Conservation (phyloP, 106 monocot genomes). For the Iris macrosiphon region DNA sequence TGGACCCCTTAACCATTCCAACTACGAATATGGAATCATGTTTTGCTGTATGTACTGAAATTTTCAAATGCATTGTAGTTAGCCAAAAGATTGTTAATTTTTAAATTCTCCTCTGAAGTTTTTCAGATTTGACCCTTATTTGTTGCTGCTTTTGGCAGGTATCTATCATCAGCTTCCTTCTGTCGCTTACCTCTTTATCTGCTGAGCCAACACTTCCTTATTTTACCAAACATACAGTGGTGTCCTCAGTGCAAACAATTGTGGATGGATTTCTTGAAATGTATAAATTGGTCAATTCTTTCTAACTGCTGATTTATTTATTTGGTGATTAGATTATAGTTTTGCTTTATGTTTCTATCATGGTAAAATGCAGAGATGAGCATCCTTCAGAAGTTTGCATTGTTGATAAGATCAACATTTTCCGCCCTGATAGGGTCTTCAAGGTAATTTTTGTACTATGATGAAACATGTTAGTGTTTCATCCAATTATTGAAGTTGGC, state of each 20-base stretch:
- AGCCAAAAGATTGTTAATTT: no score
- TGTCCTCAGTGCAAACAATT: conserved; percentile 44
- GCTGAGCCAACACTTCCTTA: conserved; percentile 49
- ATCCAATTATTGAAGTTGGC: not conserved
- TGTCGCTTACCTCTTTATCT: conserved; percentile 57
- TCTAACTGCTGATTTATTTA: not conserved
- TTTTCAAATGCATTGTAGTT: no score
- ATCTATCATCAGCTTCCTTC: conserved; percentile 75
- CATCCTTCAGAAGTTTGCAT: conserved; percentile 13
- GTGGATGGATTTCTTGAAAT: conserved; percentile 94
- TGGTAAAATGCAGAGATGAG: conserved; percentile 36
- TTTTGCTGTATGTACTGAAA: no score
- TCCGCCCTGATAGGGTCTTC: conserved; percentile 92
- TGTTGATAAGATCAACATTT: conserved; percentile 85
- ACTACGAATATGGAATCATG: no score
- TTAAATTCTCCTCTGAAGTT: no score
- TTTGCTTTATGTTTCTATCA: not conserved
- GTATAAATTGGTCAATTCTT: conserved; percentile 22
- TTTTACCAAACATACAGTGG: conserved; percentile 48
- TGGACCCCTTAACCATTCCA: no score
- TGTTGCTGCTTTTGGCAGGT: conserved; percentile 37
- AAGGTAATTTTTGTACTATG: conserved; percentile 42
- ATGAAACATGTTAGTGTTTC: no score
- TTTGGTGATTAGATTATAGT: not conserved
- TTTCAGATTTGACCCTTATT: not conserved